A percentile compares a stretch with the other conserved stretches of the same genome.
phyloP scores from a whole-genome alignment of 495 filamentous ascomycete genomes.

The Podospora australis region DNA sequence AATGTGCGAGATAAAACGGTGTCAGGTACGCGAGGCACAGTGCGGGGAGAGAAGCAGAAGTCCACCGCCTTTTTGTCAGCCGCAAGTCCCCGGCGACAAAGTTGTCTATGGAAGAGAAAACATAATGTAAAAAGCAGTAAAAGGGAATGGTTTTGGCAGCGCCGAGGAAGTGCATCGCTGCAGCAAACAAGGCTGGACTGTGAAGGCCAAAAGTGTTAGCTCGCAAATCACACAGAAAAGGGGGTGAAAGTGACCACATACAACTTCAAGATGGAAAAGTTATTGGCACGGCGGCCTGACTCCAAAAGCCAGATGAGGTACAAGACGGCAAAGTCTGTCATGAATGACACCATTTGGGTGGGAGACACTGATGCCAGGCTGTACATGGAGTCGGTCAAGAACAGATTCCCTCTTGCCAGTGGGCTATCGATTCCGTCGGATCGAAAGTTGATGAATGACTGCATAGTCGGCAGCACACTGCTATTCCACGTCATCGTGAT shows the following conservation, averaged over 20 bases:
- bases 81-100: conserved; percentile 7
- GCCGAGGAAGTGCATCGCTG: conserved; percentile 16
- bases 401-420: conserved; percentile 10
- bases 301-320: conserved; percentile 19
- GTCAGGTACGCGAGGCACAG: conserved; percentile 4
- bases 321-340: conserved; percentile 14
- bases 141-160: conserved; percentile 14
- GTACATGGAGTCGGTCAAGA: conserved; percentile 19
- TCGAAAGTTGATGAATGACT: background rate
- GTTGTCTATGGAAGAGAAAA: conserved; percentile 9
- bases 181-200: conserved; percentile 15
- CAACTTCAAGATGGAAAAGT: conserved; percentile 10
- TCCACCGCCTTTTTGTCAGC: conserved; percentile 4
- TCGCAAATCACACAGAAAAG: background rate
- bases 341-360: conserved; percentile 15
- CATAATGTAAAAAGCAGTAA: conserved; percentile 16
- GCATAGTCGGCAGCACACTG: conserved; percentile 2
- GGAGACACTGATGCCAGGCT: conserved; percentile 4
- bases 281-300: conserved; percentile 6
- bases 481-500: background rate
- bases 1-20: no score
- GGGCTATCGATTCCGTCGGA: conserved; percentile 1
- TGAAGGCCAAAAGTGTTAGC: background rate
- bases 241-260: conserved; percentile 2
- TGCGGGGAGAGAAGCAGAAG: conserved; percentile 7